These are phyloP conservation scores for Berkeleyomyces basicola DNA, from an alignment of 2,329 filamentous ascomycete species.

Conservation along the genomic window DNA sequence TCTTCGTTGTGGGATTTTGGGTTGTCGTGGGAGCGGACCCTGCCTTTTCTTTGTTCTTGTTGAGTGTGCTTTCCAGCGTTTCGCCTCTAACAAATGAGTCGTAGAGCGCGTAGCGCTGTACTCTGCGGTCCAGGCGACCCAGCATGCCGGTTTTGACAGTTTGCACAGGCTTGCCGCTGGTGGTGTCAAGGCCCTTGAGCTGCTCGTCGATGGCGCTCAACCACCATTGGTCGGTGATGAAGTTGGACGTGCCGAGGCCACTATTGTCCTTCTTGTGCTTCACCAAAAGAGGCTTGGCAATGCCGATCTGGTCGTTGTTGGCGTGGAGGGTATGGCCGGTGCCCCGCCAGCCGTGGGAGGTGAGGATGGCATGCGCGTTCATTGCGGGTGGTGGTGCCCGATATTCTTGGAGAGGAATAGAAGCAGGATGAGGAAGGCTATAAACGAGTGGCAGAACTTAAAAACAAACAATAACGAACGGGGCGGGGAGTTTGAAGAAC, in stretches of 20 bases:
- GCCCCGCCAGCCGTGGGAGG: constrained; percentile 78
- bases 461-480: neutral
- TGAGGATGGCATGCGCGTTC: constrained; percentile 72
- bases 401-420: neutral
- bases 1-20: neutral
- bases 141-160: constrained; percentile 37
- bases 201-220: constrained; percentile 85
- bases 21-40: constrained; percentile 5
- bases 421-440: too few relatives aligned
- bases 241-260: constrained; percentile 63
- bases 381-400: constrained; percentile 28
- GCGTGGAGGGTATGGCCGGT: constrained; percentile 76
- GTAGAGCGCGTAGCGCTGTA: constrained; percentile 52
- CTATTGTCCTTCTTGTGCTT: constrained; percentile 66
- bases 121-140: constrained; percentile 37
- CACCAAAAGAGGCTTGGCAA: constrained; percentile 68
- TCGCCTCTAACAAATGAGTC: constrained; percentile 74
- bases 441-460: neutral
- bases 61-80: constrained; percentile 54
- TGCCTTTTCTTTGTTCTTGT: constrained; percentile 10
- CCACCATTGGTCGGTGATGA: constrained; percentile 85
- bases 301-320: constrained; percentile 52
- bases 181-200: constrained; percentile 59
- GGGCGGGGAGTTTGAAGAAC: neutral
- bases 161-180: constrained; percentile 39